Conservation (phyloP, 2,329 filamentous ascomycete species). For the Karstenula rhodostoma region DNA sequence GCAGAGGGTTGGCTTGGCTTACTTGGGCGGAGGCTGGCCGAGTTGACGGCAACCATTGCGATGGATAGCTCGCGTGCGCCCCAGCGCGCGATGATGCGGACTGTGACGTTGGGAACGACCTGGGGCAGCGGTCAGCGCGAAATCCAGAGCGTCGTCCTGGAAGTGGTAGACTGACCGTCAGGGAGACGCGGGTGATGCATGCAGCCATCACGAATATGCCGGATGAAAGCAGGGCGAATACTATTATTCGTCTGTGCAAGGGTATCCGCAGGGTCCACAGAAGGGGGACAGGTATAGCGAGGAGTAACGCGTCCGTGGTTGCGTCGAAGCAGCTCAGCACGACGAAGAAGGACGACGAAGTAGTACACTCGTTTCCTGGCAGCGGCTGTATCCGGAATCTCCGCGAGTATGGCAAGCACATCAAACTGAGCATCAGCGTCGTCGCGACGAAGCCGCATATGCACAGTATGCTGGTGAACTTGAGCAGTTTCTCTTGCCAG, state of each 20-base stretch:
- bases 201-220: conserved; percentile 25
- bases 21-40: conserved; percentile 21
- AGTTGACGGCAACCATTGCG: conserved; percentile 24
- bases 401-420: conserved; percentile 16
- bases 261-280: conserved; percentile 25
- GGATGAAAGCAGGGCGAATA: conserved; percentile 22
- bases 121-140: not conserved
- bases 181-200: conserved; percentile 22
- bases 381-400: conserved; percentile 19
- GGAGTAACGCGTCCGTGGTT: conserved; percentile 20
- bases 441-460: conserved; percentile 15
- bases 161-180: conserved; percentile 12
- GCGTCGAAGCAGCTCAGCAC: conserved; percentile 23
- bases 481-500: conserved; percentile 22
- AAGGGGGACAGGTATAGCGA: conserved; percentile 23
- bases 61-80: conserved; percentile 24
- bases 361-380: conserved; percentile 17
- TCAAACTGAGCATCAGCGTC: conserved; percentile 17
- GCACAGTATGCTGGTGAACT: conserved; percentile 18
- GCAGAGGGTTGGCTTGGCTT: conserved; percentile 1
- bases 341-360: conserved; percentile 21
- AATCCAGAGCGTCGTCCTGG: not conserved
- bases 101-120: conserved; percentile 18
- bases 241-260: conserved; percentile 14
- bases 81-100: conserved; percentile 26